Evolutionary conservation across 306 rosid genomes (phyloP).

Genomic region (Psophocarpus tetragonolobus): DNA sequence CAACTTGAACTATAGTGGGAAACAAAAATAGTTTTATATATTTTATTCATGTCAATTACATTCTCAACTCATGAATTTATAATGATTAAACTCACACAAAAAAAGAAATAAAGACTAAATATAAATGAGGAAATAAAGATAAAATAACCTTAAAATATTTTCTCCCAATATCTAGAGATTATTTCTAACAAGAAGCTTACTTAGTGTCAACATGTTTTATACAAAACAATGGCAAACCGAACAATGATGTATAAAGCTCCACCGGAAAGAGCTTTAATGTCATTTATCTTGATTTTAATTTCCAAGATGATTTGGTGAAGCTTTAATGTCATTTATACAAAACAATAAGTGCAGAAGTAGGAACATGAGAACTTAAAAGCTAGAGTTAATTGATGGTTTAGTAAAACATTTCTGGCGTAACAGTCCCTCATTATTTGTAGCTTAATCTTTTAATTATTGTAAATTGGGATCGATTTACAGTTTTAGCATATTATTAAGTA

Average conservation of each 20-base stretch:
- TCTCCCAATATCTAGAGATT: too few species aligned
- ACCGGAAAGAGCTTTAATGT: constrained; percentile 19
- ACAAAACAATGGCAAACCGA: constrained; percentile 24
- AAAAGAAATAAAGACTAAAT: too few species aligned
- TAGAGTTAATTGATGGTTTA: constrained; percentile 10
- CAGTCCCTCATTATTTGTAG: not conserved
- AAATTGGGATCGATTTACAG: not conserved
- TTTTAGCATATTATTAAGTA: not conserved
- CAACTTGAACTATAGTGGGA: too few species aligned
- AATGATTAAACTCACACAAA: too few species aligned
- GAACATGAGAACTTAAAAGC: constrained; percentile 21
- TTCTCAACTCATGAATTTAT: too few species aligned
- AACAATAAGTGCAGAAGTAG: constrained; percentile 11
- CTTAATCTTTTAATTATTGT: not conserved
- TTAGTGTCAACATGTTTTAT: not conserved
- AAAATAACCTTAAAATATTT: not conserved
- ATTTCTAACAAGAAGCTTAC: too few species aligned
- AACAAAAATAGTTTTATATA: too few species aligned
- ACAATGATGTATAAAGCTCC: constrained; percentile 5
- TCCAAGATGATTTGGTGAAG: too few species aligned
- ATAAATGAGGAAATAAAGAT: too few species aligned
- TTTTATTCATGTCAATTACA: too few species aligned
- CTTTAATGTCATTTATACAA: constrained; percentile 17
- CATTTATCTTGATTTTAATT: constrained; percentile 7
- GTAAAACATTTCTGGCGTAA: not conserved